Evolutionary conservation across 306 rosid species (phyloP).

Genomic region (Myrica gale): DNA sequence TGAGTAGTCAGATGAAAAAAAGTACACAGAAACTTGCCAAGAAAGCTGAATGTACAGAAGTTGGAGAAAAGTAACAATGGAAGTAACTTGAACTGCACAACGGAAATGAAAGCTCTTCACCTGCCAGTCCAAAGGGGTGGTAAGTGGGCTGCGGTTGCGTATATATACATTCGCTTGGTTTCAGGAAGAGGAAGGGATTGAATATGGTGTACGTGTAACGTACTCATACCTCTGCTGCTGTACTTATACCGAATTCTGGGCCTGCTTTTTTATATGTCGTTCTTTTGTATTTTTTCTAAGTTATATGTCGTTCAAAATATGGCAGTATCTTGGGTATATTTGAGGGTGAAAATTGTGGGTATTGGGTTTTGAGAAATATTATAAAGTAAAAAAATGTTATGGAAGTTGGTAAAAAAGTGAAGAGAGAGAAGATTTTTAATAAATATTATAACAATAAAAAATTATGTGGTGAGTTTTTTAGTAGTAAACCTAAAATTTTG

Average conservation of each 20-base stretch:
- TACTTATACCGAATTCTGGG: background rate
- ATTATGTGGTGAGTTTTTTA: too few species aligned
- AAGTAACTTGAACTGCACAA: background rate
- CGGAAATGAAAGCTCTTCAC: background rate
- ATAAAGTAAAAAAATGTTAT: too few species aligned
- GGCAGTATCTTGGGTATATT: too few species aligned
- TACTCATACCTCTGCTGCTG: background rate
- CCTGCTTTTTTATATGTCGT: background rate
- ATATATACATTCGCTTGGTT: background rate
- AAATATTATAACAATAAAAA: too few species aligned
- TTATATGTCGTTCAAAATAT: too few species aligned
- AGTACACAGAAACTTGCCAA: background rate
- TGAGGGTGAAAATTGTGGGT: too few species aligned
- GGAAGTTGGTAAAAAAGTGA: too few species aligned
- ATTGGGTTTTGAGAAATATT: too few species aligned
- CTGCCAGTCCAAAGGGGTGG: too few species aligned
- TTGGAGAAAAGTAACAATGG: background rate
- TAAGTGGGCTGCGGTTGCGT: background rate
- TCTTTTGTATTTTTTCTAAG: too few species aligned
- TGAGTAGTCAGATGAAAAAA: background rate
- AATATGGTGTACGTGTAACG: background rate
- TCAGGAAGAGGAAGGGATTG: background rate
- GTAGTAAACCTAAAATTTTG: too few species aligned
- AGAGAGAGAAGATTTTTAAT: too few species aligned
- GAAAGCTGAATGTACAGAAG: background rate